phyloP scores from a whole-genome alignment of 129 eudicot genomes.

The Ambrosia artemisiifolia region DNA sequence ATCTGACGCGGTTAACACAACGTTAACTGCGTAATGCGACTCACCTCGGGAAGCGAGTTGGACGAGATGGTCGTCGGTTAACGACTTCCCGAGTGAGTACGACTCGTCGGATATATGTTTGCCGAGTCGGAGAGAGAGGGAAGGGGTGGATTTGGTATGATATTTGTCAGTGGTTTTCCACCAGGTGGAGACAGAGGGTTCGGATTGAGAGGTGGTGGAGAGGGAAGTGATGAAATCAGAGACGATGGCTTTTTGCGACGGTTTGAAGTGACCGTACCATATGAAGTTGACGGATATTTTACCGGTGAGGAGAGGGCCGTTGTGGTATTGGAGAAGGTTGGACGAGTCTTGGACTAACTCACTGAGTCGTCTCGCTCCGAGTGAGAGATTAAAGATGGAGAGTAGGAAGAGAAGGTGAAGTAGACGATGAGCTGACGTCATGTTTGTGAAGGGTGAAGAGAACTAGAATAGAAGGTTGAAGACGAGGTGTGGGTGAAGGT shows the following conservation, averaged over 20 bases:
- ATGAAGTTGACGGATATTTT: conserved; percentile 20
- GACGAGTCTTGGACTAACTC: conserved; percentile 37
- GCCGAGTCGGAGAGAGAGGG: conserved; percentile 17
- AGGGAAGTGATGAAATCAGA: conserved; percentile 28
- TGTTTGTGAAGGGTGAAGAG: not conserved
- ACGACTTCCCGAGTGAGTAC: conserved; percentile 44
- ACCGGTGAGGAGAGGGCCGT: conserved; percentile 70
- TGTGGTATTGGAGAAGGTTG: conserved; percentile 52
- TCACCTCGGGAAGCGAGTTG: conserved; percentile 41
- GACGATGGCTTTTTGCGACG: conserved; percentile 11
- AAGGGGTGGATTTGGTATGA: conserved; percentile 9
- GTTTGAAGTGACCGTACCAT: conserved; percentile 19
- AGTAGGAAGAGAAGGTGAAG: conserved; percentile 17
- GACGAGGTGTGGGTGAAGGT: not conserved
- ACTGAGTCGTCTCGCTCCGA: conserved; percentile 40
- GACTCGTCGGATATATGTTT: conserved; percentile 38
- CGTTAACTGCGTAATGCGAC: conserved; percentile 37
- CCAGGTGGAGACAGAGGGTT: conserved; percentile 58
- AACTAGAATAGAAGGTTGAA: not conserved
- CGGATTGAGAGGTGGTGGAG: conserved; percentile 1
- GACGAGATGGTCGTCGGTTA: conserved; percentile 26
- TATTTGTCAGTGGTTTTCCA: conserved; percentile 41
- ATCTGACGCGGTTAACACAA: conserved; percentile 51
- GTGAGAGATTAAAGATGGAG: conserved; percentile 31
- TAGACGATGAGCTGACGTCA: conserved; percentile 22